Base-by-base conservation (phyloP, 2,329 filamentous ascomycete species). In the Penicillium sp. region DNA sequence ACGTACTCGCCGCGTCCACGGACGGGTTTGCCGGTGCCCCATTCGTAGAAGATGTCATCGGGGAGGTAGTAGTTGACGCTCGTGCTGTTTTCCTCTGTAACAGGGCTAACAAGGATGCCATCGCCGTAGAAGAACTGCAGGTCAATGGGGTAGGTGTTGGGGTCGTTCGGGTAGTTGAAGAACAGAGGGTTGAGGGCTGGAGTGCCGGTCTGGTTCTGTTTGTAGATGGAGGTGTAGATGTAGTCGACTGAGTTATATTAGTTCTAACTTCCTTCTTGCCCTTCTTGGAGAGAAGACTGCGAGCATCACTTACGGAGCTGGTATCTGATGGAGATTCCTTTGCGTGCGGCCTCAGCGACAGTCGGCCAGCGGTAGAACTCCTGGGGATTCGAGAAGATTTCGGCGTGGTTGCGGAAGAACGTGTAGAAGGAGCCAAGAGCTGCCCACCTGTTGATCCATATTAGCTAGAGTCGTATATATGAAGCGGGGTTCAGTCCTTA, bases 381-480 rank as follows among this genome's bases (percentile, higher is more conserved):
- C 67, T 91, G 89, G 1, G 78, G 71, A 25, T 81, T 78, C 7
- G 73, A 71, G 41, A 73, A 71, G 49, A 80, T 74, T 31, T 80
- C 79, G 57, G 87, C 87, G 76, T 92, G 89, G 72, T 90, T 87
- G 62, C 89, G 86, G 77, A 86, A 91, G 77, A 92, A 91, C 1
- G 88, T 85, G 37, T 82, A 80, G 78, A 91, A 91, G 10, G 89
- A 88, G 15, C 88, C 88, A 0, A 91, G 80, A 27, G 82, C 80
- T 2, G 87, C 84, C 89, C 89, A 92, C 15, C 56, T 58, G 3
- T 47, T 23, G 10, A 37, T 56, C 1, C 1, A 10, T 4, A 17
- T 58, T 53, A 47, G 58, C 40, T 43, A 31, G 10, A 40, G 23
- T 10, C 4, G 2, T 5, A 2, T 10, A 21, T 42, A 23, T 47